Percentiles rank a stretch among this genome's conserved stretches.
phyloP scores from a whole-genome alignment of 2,329 filamentous ascomycete genomes.

The Clonostachys sp. region DNA sequence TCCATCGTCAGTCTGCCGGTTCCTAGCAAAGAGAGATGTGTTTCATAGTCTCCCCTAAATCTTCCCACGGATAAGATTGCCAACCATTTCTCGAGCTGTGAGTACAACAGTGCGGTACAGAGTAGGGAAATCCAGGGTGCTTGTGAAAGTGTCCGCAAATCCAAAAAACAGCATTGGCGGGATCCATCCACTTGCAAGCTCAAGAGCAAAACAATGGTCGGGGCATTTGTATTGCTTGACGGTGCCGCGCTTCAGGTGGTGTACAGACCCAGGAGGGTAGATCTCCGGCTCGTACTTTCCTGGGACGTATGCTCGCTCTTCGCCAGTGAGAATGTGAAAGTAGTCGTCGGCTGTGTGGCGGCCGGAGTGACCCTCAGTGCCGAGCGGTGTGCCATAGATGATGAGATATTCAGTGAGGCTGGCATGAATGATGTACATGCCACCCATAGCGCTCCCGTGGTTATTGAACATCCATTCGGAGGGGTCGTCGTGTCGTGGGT shows the following conservation, averaged over 20 bases:
- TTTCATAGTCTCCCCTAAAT: constrained; percentile 35
- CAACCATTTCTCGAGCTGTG: constrained; percentile 72
- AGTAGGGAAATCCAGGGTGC: constrained; percentile 81
- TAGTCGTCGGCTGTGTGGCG: constrained; percentile 92
- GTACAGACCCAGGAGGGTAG: constrained; percentile 64
- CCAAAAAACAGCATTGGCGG: constrained; percentile 90
- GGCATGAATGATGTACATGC: constrained; percentile 85
- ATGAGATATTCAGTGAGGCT: constrained; percentile 89
- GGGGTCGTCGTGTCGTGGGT: constrained; percentile 35
- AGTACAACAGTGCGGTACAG: constrained; percentile 73
- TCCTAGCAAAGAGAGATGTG: too few relatives aligned
- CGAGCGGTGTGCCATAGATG: constrained; percentile 78
- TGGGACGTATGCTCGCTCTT: constrained; percentile 70
- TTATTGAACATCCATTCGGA: constrained; percentile 93
- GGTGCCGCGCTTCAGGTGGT: constrained; percentile 66
- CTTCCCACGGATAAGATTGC: constrained; percentile 68
- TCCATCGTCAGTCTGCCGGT: too few relatives aligned
- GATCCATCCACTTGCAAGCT: constrained; percentile 86
- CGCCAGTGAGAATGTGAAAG: constrained; percentile 82
- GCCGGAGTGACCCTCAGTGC: constrained; percentile 84
- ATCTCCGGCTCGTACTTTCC: constrained; percentile 64
- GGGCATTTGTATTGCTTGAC: constrained; percentile 85
- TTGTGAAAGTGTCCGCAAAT: constrained; percentile 74
- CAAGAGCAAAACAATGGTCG: constrained; percentile 71
- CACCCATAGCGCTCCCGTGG: constrained; percentile 85